phyloP scores from a whole-genome alignment of 2,329 filamentous ascomycete genomes.

The Penicillium janthinellum region DNA sequence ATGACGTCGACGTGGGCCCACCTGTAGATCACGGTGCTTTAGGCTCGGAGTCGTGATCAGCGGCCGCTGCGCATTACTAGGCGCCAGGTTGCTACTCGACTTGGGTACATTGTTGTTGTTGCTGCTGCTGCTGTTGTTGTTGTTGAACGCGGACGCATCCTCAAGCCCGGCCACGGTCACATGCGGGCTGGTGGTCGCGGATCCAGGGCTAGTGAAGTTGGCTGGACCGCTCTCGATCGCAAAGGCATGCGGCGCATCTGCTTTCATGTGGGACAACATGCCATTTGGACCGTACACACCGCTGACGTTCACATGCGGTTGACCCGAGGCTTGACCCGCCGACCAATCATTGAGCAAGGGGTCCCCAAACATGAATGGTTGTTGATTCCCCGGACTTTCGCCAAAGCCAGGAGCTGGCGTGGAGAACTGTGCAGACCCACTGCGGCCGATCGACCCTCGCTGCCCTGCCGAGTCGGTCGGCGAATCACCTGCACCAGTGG shows the following conservation, averaged over 20 bases:
- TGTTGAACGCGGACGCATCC: slow-evolving; percentile 33
- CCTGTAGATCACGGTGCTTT: slow-evolving; percentile 44
- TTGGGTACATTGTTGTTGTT: slow-evolving; percentile 27
- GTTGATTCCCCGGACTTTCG: slow-evolving; percentile 48
- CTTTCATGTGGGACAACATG: slow-evolving; percentile 45
- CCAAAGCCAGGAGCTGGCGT: slow-evolving; percentile 45
- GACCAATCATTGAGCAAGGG: slow-evolving; percentile 50
- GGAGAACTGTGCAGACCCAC: slow-evolving; percentile 45
- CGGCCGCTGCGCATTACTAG: slow-evolving; percentile 37
- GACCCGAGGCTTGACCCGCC: slow-evolving; percentile 37
- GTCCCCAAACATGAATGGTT: slow-evolving; percentile 51
- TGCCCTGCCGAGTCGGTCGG: slow-evolving; percentile 63
- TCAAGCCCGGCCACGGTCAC: slow-evolving; percentile 46
- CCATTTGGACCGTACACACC: slow-evolving; percentile 41
- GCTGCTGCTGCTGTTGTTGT: slow-evolving; percentile 20
- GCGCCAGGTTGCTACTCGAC: slow-evolving; percentile 32
- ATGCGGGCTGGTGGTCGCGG: slow-evolving; percentile 58
- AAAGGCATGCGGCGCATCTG: slow-evolving; percentile 58
- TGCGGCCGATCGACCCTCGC: slow-evolving; percentile 49
- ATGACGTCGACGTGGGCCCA: slow-evolving; percentile 51
- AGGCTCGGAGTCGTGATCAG: slow-evolving; percentile 48
- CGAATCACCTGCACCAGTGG: slow-evolving; percentile 81
- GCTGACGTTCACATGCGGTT: slow-evolving; percentile 37
- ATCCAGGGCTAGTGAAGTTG: slow-evolving; percentile 60
- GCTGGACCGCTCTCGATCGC: slow-evolving; percentile 62